phyloP scores from a whole-genome alignment of 768 basidiomycete genomes.

The Pisolithus marmoratus region DNA sequence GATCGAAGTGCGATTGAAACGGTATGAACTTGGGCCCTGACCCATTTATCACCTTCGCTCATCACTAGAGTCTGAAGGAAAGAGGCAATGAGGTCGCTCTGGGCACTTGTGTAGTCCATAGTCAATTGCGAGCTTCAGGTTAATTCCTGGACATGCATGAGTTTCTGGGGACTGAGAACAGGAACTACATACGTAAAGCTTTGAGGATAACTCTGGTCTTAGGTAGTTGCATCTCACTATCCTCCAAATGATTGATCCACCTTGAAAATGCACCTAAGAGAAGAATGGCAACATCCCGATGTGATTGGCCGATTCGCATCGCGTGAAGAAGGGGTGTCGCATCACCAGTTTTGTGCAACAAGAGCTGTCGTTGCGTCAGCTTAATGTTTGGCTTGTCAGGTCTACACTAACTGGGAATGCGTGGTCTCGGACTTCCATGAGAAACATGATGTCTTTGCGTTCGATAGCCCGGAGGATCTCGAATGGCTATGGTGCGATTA shows the following conservation, averaged over 20 bases:
- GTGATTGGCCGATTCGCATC: constrained; percentile 70
- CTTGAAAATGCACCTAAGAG: constrained; percentile 88
- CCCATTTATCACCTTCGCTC: constrained; percentile 93
- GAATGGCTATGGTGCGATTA: constrained; percentile 35
- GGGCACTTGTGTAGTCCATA: constrained; percentile 75
- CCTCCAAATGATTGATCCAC: constrained; percentile 84
- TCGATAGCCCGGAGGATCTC: constrained; percentile 85
- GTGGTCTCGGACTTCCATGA: constrained; percentile 79
- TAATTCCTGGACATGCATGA: constrained; percentile 64
- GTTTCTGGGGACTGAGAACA: constrained; percentile 71
- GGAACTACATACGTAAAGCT: constrained; percentile 63
- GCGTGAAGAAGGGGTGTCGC: constrained; percentile 89
- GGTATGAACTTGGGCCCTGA: constrained; percentile 63
- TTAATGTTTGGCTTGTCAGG: neutral
- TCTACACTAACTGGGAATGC: constrained; percentile 63
- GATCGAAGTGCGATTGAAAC: constrained; percentile 65
- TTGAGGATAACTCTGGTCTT: constrained; percentile 70
- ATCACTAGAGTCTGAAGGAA: constrained; percentile 94
- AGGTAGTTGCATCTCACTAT: constrained; percentile 65
- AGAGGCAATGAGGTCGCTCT: constrained; percentile 82
- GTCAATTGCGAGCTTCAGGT: constrained; percentile 90
- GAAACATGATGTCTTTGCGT: constrained; percentile 69
- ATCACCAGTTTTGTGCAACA: constrained; percentile 81
- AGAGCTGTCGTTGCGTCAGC: constrained; percentile 40
- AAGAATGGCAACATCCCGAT: constrained; percentile 80